phyloP scores from a whole-genome alignment of 805 yeast genomes.

The Yueomyces sinensis region DNA sequence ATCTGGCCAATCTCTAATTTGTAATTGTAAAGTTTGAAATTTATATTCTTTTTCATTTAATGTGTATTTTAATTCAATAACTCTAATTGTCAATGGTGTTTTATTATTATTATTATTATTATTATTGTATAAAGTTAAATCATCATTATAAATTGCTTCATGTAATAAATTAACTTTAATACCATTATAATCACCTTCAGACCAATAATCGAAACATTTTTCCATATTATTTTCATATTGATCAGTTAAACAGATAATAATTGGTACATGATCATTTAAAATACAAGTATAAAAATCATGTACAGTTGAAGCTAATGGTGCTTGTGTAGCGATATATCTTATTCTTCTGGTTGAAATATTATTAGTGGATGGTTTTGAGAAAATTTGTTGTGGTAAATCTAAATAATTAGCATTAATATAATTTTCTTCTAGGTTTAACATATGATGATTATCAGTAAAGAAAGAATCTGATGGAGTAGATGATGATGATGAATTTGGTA shows the following conservation, averaged over 20 bases:
- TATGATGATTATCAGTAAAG: not conserved
- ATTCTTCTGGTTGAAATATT: constrained; percentile 11
- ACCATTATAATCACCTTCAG: constrained; percentile 35
- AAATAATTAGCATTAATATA: constrained; percentile 85
- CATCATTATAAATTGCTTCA: constrained; percentile 10
- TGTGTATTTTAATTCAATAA: constrained; percentile 29
- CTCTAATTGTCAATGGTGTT: constrained; percentile 5
- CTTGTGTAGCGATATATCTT: constrained; percentile 78
- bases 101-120: constrained; percentile 11
- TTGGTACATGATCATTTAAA: constrained; percentile 44
- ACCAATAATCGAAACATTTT: constrained; percentile 81
- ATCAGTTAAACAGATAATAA: constrained; percentile 65
- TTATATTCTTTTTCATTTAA: constrained; percentile 10
- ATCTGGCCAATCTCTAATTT: constrained; percentile 74
- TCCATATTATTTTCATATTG: constrained; percentile 64
- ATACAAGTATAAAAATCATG: constrained; percentile 80
- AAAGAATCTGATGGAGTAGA: not conserved
- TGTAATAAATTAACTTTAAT: constrained; percentile 16
- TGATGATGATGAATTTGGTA: not conserved
- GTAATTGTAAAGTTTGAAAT: constrained; percentile 58
- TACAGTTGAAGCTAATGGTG: constrained; percentile 63
- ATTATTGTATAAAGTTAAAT: constrained; percentile 5
- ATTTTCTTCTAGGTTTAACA: constrained; percentile 26
- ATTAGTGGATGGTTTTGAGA: not conserved
- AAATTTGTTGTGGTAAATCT: constrained; percentile 9